Conservation (phyloP, 495 filamentous ascomycete species). For the Penicillium subrubescens region DNA sequence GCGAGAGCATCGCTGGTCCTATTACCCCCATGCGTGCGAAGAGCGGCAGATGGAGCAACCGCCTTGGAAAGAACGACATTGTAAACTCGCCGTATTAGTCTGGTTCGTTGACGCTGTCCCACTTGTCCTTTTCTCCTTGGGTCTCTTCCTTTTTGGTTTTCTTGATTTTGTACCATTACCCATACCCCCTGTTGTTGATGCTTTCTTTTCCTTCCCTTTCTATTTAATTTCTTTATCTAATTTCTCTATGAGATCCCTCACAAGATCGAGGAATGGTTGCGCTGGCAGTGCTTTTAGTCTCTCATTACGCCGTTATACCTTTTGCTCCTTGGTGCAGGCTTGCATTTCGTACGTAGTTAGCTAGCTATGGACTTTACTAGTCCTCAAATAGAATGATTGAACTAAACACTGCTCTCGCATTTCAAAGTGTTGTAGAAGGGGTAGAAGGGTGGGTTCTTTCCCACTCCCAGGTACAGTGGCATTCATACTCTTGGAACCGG, state of each 20-base stretch:
- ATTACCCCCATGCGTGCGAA: slow-evolving; percentile 52
- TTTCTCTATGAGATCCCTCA: not conserved
- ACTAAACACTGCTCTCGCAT: not conserved
- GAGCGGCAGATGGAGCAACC: slow-evolving; percentile 52
- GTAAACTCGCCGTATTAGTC: slow-evolving; percentile 81
- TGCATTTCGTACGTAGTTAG: slow-evolving; percentile 4
- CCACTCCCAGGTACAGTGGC: not conserved
- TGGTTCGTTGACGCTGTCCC: slow-evolving; percentile 8
- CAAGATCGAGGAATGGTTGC: not conserved
- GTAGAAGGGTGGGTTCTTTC: not conserved
- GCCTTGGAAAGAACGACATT: slow-evolving; percentile 71
- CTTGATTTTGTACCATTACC: slow-evolving; percentile 33
- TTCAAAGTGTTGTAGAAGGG: not conserved
- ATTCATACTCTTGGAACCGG: not conserved
- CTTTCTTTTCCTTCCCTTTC: slow-evolving; percentile 19
- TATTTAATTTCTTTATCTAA: not conserved
- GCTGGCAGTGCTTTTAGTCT: not conserved
- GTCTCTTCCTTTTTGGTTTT: slow-evolving; percentile 11
- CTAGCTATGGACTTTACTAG: slow-evolving; percentile 6
- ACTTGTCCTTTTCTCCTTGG: slow-evolving; percentile 9
- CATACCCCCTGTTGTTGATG: slow-evolving; percentile 45
- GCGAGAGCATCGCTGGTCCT: slow-evolving; percentile 84
- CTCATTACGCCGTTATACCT: not conserved
- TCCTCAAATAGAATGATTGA: not conserved
- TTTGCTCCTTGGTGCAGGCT: not conserved